phyloP scores from a whole-genome alignment of 2,329 filamentous ascomycete species.

The Aspergillus clavatus region DNA sequence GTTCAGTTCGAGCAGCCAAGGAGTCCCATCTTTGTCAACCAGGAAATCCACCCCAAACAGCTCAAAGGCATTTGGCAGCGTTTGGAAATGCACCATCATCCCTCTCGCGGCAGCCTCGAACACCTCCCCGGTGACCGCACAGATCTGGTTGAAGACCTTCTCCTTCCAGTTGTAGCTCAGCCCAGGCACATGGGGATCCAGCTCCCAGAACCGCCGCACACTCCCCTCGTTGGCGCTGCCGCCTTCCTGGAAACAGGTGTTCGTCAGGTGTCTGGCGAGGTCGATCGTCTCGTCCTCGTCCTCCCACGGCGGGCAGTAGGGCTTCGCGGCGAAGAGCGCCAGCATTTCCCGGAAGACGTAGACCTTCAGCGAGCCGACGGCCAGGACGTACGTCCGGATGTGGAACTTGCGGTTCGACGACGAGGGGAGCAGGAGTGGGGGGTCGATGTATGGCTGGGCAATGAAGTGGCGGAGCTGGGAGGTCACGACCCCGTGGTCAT shows the following conservation, averaged over 20 bases:
- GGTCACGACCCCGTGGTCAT: conserved; percentile 61
- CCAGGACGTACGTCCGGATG: conserved; percentile 85
- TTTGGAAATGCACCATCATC: conserved; percentile 89
- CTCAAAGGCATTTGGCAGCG: conserved; percentile 83
- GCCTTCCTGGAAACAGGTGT: conserved; percentile 80
- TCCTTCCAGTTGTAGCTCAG: conserved; percentile 47
- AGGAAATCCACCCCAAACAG: conserved; percentile 88
- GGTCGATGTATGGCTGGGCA: conserved; percentile 89
- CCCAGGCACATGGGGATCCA: conserved; percentile 45
- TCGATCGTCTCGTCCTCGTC: conserved; percentile 44
- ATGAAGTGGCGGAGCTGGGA: conserved; percentile 94
- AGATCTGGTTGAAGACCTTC: conserved; percentile 69
- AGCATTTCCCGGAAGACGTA: conserved; percentile 90
- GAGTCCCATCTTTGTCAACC: conserved; percentile 59
- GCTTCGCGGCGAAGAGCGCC: conserved; percentile 76
- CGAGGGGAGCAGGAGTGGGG: conserved; percentile 67
- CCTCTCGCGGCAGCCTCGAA: conserved; percentile 82
- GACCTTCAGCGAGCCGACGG: conserved; percentile 69
- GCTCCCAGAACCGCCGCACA: conserved; percentile 70
- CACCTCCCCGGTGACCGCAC: conserved; percentile 64
- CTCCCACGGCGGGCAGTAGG: conserved; percentile 61
- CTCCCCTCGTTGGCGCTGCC: conserved; percentile 53
- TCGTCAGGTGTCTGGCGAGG: conserved; percentile 79
- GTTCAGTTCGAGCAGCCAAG: conserved; percentile 87
- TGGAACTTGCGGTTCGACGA: conserved; percentile 80